phyloP scores from a whole-genome alignment of 2,329 filamentous ascomycete genomes.

The Fusarium torulosum region DNA sequence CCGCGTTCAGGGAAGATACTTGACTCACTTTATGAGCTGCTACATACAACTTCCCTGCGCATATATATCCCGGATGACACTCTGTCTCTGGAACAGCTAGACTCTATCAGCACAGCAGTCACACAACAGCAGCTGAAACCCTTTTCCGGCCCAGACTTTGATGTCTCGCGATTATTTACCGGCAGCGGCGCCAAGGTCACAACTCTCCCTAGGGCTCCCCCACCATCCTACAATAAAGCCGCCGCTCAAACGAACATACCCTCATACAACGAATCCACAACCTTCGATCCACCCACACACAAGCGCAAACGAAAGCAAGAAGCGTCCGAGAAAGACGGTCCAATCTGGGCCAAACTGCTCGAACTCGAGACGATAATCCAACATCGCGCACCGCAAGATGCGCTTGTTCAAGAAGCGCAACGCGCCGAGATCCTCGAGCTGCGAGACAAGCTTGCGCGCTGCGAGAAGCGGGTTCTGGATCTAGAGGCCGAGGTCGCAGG shows the following conservation, averaged over 20 bases:
- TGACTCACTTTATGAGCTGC: neutral
- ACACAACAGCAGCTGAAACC: neutral
- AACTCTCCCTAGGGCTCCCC: neutral
- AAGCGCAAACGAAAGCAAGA: neutral
- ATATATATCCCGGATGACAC: neutral
- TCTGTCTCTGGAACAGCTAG: neutral
- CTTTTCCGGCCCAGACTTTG: neutral
- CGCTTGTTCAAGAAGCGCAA: neutral
- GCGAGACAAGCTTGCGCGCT: fast-evolving
- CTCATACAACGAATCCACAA: neutral
- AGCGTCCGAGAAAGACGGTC: neutral
- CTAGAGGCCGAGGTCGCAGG: neutral
- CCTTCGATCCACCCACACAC: neutral
- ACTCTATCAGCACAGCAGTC: neutral
- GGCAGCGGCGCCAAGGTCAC: neutral
- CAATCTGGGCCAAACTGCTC: neutral
- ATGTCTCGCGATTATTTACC: neutral
- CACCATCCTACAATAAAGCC: neutral
- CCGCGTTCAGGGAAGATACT: neutral
- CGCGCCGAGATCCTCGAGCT: neutral
- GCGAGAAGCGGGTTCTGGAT: neutral
- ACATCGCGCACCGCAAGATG: neutral
- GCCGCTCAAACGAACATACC: neutral
- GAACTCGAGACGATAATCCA: neutral
- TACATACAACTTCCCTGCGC: neutral